These are phyloP conservation scores for Chlorella sp. DNA, from an alignment of 139 green algal genomes.

Conservation along the genomic window DNA sequence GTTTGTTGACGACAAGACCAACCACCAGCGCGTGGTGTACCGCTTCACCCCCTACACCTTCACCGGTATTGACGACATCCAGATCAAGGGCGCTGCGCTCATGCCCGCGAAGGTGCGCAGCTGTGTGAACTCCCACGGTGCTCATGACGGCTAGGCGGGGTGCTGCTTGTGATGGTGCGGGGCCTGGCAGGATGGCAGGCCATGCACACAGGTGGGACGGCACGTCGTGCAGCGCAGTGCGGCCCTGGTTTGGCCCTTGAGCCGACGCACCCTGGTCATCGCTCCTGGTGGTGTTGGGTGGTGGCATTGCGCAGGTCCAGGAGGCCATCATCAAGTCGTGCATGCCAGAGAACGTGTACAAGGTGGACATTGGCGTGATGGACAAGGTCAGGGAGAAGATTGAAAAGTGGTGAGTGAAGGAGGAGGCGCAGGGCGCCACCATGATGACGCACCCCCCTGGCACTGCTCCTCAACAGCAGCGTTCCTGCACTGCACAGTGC, in stretches of 20 bases:
- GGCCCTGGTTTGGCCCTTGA: no score
- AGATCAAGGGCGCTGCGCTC: conserved; percentile 45
- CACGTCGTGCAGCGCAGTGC: no score
- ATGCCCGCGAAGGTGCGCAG: conserved; percentile 36
- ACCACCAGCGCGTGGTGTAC: conserved; percentile 54
- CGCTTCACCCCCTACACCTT: conserved; percentile 46
- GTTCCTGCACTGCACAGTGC: no score
- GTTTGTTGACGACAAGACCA: conserved; percentile 44
- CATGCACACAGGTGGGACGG: no score
- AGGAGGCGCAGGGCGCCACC: neutral
- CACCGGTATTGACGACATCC: conserved; percentile 43
- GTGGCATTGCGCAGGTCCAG: no score
- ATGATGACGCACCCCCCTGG: no score
- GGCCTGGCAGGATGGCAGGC: no score
- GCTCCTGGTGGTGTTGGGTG: no score
- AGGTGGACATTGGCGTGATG: conserved; percentile 50
- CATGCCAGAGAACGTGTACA: conserved; percentile 40
- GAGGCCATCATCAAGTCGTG: conserved; percentile 29
- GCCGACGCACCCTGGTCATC: no score
- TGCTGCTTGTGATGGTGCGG: no score
- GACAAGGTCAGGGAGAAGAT: conserved; percentile 49
- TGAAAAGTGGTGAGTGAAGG: conserved; percentile 44
- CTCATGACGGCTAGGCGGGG: neutral
- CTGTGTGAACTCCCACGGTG: no score
- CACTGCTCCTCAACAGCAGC: no score